phyloP scores from a whole-genome alignment of 2,329 filamentous ascomycete genomes.

The Phialocephala subalpina region DNA sequence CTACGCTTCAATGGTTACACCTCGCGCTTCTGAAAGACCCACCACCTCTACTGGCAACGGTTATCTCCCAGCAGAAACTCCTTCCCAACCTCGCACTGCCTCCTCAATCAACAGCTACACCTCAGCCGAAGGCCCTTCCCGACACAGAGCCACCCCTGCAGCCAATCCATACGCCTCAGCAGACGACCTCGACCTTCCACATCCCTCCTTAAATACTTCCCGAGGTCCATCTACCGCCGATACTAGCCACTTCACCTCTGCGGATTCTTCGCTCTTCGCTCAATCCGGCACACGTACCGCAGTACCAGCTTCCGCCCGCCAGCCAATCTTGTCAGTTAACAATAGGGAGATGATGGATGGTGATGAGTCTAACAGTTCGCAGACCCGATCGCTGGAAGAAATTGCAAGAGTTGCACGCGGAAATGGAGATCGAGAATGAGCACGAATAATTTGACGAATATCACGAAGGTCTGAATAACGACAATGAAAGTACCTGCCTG shows the following conservation, averaged over 20 bases:
- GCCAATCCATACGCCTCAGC: no score
- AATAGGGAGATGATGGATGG: background rate
- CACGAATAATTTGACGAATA: background rate
- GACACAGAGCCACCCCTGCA: no score
- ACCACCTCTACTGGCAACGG: background rate
- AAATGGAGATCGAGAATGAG: background rate
- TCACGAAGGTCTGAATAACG: background rate
- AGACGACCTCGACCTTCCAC: no score
- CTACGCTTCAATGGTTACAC: background rate
- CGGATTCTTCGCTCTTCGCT: background rate
- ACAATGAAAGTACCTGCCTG: no score
- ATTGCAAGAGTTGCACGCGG: constrained; percentile 4
- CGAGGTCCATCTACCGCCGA: no score
- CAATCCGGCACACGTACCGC: background rate
- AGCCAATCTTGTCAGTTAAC: background rate
- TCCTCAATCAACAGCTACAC: no score
- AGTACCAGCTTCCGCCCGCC: no score
- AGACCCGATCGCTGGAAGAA: constrained; percentile 14
- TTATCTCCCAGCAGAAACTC: background rate
- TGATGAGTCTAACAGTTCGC: background rate
- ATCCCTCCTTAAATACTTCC: no score
- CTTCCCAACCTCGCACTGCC: no score
- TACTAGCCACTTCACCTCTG: no score
- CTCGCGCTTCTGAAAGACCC: background rate
- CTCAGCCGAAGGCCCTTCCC: no score